Conservation (phyloP, 2,329 filamentous ascomycete genomes). For the Fusarium nelsonii region DNA sequence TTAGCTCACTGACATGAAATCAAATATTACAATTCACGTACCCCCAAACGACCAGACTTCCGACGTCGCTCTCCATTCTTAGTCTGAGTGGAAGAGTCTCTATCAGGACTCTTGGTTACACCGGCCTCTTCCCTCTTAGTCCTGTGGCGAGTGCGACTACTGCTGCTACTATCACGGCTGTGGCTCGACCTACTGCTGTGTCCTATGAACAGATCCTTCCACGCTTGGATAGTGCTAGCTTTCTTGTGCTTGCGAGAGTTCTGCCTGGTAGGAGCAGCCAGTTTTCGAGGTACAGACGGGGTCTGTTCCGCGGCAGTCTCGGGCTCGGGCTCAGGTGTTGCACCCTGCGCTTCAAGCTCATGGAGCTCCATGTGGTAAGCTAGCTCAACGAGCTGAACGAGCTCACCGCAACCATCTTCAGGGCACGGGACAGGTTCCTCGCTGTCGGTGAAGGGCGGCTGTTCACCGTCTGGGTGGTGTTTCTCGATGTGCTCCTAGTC, state of each 20-base stretch:
- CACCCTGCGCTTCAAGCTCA: constrained; percentile 43
- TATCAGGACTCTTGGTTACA: constrained; percentile 11
- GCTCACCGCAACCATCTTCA: constrained; percentile 68
- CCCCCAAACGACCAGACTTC: constrained; percentile 39
- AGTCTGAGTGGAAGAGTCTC: constrained; percentile 8
- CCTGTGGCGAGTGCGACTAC: constrained; percentile 43
- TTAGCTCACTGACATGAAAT: background rate
- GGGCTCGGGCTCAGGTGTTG: constrained; percentile 25
- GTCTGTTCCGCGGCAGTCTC: constrained; percentile 18
- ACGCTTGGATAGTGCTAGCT: constrained; percentile 37
- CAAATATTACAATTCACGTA: constrained; percentile 2
- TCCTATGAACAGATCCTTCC: constrained; percentile 42
- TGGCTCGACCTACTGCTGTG: constrained; percentile 13
- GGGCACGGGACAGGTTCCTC: constrained; percentile 37
- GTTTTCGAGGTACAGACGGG: constrained; percentile 21
- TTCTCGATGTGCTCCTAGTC: constrained; percentile 51
- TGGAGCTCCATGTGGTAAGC: constrained; percentile 46
- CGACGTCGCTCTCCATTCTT: constrained; percentile 20
- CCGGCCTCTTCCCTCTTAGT: constrained; percentile 39
- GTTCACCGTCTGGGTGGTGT: constrained; percentile 44
- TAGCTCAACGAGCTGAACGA: constrained; percentile 47
- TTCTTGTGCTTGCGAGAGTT: constrained; percentile 33
- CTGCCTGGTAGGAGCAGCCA: constrained; percentile 19
- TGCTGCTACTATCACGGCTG: constrained; percentile 32
- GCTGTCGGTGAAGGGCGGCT: constrained; percentile 23